Evolutionary conservation across 2,329 filamentous ascomycete genomes (phyloP).

Genomic region (Aulographum hederae): DNA sequence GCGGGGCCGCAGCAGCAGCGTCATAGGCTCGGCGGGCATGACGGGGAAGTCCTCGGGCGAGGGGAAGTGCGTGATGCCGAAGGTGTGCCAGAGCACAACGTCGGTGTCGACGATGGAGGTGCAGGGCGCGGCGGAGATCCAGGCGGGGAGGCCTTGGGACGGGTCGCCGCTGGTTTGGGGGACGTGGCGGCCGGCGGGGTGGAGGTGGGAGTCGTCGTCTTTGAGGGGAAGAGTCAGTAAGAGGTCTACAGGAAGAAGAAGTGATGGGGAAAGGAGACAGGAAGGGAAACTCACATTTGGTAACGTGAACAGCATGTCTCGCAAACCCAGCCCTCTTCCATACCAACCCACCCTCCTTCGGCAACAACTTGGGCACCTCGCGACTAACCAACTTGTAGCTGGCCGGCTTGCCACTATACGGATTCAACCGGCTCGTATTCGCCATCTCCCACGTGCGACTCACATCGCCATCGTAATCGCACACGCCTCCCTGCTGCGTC

Average conservation of each 20-base stretch:
- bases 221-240: constrained; percentile 6
- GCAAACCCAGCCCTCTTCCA: constrained; percentile 86
- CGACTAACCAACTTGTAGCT: constrained; percentile 81
- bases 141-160: constrained; percentile 52
- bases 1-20: constrained; percentile 55
- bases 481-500: constrained; percentile 48
- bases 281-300: constrained; percentile 47
- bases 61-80: constrained; percentile 79
- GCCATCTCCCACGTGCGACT: constrained; percentile 79
- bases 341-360: constrained; percentile 64
- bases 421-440: constrained; percentile 70
- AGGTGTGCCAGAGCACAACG: constrained; percentile 85
- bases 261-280: constrained; percentile 5
- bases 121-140: constrained; percentile 51
- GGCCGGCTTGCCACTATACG: constrained; percentile 67
- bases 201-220: constrained; percentile 68
- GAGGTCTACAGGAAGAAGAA: not conserved
- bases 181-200: constrained; percentile 73
- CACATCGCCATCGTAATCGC: constrained; percentile 66
- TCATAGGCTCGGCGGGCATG: constrained; percentile 73
- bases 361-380: constrained; percentile 61
- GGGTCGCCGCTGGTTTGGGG: constrained; percentile 74
- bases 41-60: constrained; percentile 80
- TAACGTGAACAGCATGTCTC: constrained; percentile 72
- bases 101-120: constrained; percentile 63